These are phyloP conservation scores for Saccharomycopsis lassenensis DNA, from an alignment of 805 yeast genomes.

Conservation along the genomic window DNA sequence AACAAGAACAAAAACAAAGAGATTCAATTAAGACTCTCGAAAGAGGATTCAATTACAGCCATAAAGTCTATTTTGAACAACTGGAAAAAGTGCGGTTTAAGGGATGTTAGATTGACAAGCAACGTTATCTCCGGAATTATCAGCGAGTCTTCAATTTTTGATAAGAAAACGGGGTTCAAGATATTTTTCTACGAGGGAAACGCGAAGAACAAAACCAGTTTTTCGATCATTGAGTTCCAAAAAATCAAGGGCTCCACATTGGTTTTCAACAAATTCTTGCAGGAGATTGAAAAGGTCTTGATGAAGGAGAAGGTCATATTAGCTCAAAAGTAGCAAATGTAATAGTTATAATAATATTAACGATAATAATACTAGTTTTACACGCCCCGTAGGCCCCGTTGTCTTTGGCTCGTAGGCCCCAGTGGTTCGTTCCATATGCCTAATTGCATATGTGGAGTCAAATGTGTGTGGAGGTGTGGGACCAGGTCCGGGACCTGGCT, in stretches of 20 bases:
- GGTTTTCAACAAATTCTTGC: constrained; percentile 14
- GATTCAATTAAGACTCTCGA: constrained; percentile 11
- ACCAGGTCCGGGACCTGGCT: too few relatives aligned
- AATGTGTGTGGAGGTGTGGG: too few relatives aligned
- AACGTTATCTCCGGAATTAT: constrained; percentile 15
- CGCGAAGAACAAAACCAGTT: constrained; percentile 2
- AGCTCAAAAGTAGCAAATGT: too few relatives aligned
- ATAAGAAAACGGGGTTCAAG: constrained; percentile 13
- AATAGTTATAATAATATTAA: too few relatives aligned
- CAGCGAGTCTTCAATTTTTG: constrained; percentile 10
- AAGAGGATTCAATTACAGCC: constrained; percentile 12
- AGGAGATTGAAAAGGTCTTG: constrained; percentile 14
- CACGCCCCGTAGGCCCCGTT: too few relatives aligned
- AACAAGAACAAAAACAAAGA: constrained; percentile 12
- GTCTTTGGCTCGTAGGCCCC: too few relatives aligned
- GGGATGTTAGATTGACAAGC: constrained; percentile 17
- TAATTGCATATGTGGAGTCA: too few relatives aligned
- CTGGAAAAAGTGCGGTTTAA: constrained; percentile 25
- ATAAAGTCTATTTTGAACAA: constrained; percentile 14
- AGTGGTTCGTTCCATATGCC: too few relatives aligned
- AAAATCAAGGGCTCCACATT: constrained; percentile 13
- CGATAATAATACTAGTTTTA: too few relatives aligned
- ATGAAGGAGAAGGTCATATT: constrained; percentile 10
- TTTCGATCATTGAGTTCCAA: constrained; percentile 12
- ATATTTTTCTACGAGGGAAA: constrained; percentile 12